phyloP scores from a whole-genome alignment of 2,329 filamentous ascomycete species.

The Cordyceps fumosorosea region DNA sequence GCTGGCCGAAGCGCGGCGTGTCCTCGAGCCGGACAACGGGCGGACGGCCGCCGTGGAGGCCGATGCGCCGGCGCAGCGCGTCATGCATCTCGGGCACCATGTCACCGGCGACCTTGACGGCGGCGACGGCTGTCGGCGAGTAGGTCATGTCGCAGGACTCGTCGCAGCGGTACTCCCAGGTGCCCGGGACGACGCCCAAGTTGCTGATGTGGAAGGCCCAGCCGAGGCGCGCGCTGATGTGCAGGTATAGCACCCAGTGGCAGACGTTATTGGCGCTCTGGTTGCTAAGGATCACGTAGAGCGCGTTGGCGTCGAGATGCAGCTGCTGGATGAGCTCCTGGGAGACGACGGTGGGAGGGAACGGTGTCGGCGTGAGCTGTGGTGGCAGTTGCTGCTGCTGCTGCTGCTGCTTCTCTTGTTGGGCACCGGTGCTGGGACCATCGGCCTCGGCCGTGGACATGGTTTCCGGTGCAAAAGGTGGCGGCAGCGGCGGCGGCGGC shows the following conservation, averaged over 20 bases:
- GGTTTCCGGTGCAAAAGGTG: background rate
- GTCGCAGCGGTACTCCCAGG: conserved; percentile 5
- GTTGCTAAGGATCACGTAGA: conserved; percentile 7
- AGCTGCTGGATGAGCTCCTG: background rate
- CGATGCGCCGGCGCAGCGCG: conserved; percentile 1
- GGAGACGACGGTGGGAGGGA: no score
- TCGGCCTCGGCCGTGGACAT: background rate
- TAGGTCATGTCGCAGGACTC: background rate
- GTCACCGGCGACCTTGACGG: conserved; percentile 6
- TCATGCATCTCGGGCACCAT: conserved; percentile 9
- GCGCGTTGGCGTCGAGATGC: conserved; percentile 6
- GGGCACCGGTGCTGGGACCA: background rate
- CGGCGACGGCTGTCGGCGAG: conserved; percentile 1
- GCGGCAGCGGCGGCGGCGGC: no score
- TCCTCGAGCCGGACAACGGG: conserved; percentile 3
- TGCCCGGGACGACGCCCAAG: background rate
- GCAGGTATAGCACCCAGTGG: conserved; percentile 8
- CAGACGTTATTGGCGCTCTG: background rate
- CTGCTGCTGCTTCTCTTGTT: background rate
- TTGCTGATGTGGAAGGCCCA: conserved; percentile 9
- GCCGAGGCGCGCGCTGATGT: background rate
- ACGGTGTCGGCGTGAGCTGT: background rate
- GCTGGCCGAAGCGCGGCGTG: conserved; percentile 10
- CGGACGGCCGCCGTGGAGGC: background rate
- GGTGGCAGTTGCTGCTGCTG: background rate